Percentiles rank a stretch among this genome's conserved stretches.
Evolutionary conservation across 2,329 filamentous ascomycete species (phyloP).

Genomic region (Colletotrichum tropicale): DNA sequence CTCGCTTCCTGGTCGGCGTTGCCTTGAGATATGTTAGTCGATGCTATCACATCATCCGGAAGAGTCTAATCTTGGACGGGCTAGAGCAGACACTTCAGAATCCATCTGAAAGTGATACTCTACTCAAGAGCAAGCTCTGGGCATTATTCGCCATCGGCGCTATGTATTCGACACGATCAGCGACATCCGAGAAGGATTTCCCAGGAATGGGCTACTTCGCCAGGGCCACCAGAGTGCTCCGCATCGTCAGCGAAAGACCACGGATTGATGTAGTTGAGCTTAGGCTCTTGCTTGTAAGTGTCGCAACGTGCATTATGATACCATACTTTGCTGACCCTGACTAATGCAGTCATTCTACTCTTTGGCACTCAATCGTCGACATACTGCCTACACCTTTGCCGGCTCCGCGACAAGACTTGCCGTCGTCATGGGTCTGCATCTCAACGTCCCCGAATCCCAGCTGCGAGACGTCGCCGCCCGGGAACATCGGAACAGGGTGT

Average conservation of each 20-base stretch:
- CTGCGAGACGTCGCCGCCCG: constrained; percentile 38
- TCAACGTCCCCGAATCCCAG: constrained; percentile 41
- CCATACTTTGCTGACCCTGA: background rate
- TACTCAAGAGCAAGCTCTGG: constrained; percentile 44
- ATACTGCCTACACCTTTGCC: constrained; percentile 46
- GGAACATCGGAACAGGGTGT: constrained; percentile 44
- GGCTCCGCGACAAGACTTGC: constrained; percentile 47
- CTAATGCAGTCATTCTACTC: constrained; percentile 46
- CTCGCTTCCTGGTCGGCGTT: constrained; percentile 41
- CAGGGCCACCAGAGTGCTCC: constrained; percentile 40
- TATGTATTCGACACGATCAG: constrained; percentile 45
- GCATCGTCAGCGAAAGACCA: constrained; percentile 45
- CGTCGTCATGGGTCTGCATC: constrained; percentile 48
- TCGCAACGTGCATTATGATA: background rate
- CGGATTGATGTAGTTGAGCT: constrained; percentile 47
- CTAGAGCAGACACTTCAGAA: constrained; percentile 42
- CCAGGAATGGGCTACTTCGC: constrained; percentile 49
- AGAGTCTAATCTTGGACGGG: constrained; percentile 37
- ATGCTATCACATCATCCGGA: constrained; percentile 46
- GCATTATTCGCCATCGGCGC: constrained; percentile 51
- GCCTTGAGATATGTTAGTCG: constrained; percentile 43
- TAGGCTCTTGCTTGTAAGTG: constrained; percentile 45
- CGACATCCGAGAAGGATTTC: constrained; percentile 35
- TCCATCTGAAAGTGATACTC: constrained; percentile 32
- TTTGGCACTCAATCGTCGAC: constrained; percentile 45